Evolutionary conservation across 2,329 filamentous ascomycete species (phyloP).

Genomic region (Oidium heveae): DNA sequence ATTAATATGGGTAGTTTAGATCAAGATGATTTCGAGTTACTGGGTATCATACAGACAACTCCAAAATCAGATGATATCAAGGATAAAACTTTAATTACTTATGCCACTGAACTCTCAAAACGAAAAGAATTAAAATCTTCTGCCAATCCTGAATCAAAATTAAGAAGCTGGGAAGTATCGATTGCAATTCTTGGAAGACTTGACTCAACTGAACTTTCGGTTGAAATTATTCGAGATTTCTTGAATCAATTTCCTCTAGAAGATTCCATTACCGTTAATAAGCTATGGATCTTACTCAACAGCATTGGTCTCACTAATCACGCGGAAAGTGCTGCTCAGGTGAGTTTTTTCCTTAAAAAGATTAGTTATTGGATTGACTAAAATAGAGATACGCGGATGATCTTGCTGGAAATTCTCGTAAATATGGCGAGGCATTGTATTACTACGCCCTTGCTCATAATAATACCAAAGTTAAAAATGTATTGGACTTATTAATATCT

Average conservation of each 20-base stretch:
- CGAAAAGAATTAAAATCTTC: slow-evolving; percentile 16
- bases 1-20: slow-evolving; percentile 39
- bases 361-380: slow-evolving; percentile 6
- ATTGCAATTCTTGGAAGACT: slow-evolving; percentile 62
- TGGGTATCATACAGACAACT: slow-evolving; percentile 35
- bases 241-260: slow-evolving; percentile 46
- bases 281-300: slow-evolving; percentile 53
- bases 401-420: slow-evolving; percentile 43
- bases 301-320: slow-evolving; percentile 55
- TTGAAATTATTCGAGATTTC: slow-evolving; percentile 48
- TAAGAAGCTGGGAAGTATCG: slow-evolving; percentile 74
- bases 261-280: slow-evolving; percentile 50
- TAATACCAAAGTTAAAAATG: slow-evolving; percentile 53
- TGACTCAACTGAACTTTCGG: slow-evolving; percentile 44
- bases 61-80: slow-evolving; percentile 41
- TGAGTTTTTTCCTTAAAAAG: slow-evolving; percentile 15
- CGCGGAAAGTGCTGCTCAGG: slow-evolving; percentile 61
- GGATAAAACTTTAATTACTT: slow-evolving; percentile 53
- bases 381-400: slow-evolving; percentile 57
- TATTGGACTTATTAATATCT: slow-evolving; percentile 67
- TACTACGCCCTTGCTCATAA: slow-evolving; percentile 78
- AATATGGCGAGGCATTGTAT: slow-evolving; percentile 67
- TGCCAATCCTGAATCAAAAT: slow-evolving; percentile 12
- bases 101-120: slow-evolving; percentile 41
- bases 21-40: slow-evolving; percentile 60